Conservation (phyloP, 1,139 yeast genomes). For the Candida sanyaensis region DNA sequence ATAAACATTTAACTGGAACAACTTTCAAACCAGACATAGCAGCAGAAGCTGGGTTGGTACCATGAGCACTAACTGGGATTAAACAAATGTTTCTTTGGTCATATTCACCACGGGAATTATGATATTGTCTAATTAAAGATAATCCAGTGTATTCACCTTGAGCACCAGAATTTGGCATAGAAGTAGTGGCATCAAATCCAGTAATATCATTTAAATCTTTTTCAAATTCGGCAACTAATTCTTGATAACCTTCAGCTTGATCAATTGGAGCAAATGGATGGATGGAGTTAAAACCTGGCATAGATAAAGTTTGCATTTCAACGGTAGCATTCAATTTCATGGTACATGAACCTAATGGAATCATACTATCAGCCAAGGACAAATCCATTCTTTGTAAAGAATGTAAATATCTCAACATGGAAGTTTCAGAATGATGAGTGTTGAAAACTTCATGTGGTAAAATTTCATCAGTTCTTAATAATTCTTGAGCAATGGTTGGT, state of each 20-base stretch:
- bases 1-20: constrained; percentile 83
- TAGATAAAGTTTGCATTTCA: constrained; percentile 90
- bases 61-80: constrained; percentile 97
- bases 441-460: constrained; percentile 80
- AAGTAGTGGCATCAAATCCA: constrained; percentile 89
- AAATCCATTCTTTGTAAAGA: constrained; percentile 84
- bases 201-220: constrained; percentile 88
- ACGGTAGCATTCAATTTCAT: constrained; percentile 96
- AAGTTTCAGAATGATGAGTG: constrained; percentile 88
- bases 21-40: constrained; percentile 97
- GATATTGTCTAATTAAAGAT: constrained; percentile 79
- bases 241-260: constrained; percentile 84
- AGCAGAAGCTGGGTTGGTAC: constrained; percentile 98
- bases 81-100: constrained; percentile 79
- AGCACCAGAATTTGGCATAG: constrained; percentile 98
- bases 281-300: constrained; percentile 86
- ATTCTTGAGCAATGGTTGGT: constrained; percentile 55
- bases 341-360: constrained; percentile 95
- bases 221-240: constrained; percentile 75
- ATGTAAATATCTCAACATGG: constrained; percentile 89
- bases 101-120: constrained; percentile 67
- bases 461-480: constrained; percentile 62
- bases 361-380: constrained; percentile 95
- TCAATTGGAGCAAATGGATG: constrained; percentile 92
- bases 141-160: constrained; percentile 98